Evolutionary conservation across 768 basidiomycete genomes (phyloP), one percentile per base, ranked within the genome.

Genomic region (Hericium coralloides): DNA sequence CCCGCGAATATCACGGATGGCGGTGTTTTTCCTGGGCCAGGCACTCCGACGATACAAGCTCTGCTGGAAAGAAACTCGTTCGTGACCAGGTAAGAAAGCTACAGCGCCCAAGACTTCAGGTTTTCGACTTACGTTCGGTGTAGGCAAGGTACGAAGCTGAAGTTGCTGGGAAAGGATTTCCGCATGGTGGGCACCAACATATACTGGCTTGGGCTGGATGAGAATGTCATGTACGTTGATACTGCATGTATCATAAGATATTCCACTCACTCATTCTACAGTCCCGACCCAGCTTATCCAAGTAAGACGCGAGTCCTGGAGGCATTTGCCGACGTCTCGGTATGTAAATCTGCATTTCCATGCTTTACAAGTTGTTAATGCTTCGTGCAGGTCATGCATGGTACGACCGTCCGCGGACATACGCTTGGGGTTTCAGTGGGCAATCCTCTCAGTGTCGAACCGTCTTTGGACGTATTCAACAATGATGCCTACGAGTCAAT

Each of bases 191-290:
- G 68, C 2, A 53, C 55, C 60, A 67, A 70, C 55, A 65, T 69
- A 26, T 69, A 70, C 61, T 70, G 69, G 69, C 62, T 70, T 15
- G 69, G 69, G 3, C 57, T 70, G 36, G 69, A 70, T 49, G 69
- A 70, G 58, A 70, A 69, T 50, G 68, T 69, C 41, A 62, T 62
- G 51, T 52, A 26, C n/a, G 38, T 37, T n/a, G 12, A 12, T 18
- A 9, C 7, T 9, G 6, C 8, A 9, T 31, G 31, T 31, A 8
- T 9, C 10, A 6, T 6, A 6, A 31, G 7, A 31, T 1, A 8
- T 3, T 48, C 52, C 17, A 2, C 22, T 31, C 1, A 31, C 31
- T 8, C 31, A 31, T 31, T 31, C 18, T 4, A 22, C 43, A 63
- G 62, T 22, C 62, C 59, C 3, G 38, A 52, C n/a, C 63, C 62